A percentile compares a stretch with the other conserved stretches of the same genome.
Evolutionary conservation across 1,284 basidiomycete species (phyloP).

Genomic region (Ustilago nuda): DNA sequence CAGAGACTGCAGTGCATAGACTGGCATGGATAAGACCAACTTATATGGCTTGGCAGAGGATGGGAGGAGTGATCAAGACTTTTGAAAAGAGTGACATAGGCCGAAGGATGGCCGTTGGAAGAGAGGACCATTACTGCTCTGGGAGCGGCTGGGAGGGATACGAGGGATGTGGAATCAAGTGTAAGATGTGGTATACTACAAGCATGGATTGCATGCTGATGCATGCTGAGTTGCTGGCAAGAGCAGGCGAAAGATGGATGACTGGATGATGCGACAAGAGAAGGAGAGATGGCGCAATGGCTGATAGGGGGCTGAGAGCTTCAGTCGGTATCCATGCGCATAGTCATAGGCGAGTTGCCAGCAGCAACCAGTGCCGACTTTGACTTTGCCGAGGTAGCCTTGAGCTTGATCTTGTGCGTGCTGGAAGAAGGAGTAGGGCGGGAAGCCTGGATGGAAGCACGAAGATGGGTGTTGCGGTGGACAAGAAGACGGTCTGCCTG

Average conservation of each 20-base stretch:
- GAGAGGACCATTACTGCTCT: constrained; percentile 19
- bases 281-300: background rate
- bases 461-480: constrained; percentile 62
- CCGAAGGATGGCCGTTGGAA: constrained; percentile 23
- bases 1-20: too few species aligned
- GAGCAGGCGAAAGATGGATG: background rate
- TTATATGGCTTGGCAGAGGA: background rate
- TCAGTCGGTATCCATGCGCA: constrained; percentile 60
- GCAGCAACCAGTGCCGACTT: constrained; percentile 57
- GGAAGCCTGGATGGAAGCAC: constrained; percentile 53
- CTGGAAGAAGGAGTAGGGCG: constrained; percentile 32
- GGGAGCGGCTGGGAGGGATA: constrained; percentile 2
- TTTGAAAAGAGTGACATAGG: constrained; percentile 23
- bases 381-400: constrained; percentile 47
- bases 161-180: constrained; percentile 10
- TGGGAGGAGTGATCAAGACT: constrained; percentile 34
- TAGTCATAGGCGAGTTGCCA: constrained; percentile 50
- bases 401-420: constrained; percentile 54
- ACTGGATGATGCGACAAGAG: background rate
- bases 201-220: constrained; percentile 27
- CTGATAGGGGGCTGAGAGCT: background rate
- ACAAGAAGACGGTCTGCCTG: constrained; percentile 63
- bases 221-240: too few species aligned
- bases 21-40: too few species aligned
- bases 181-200: constrained; percentile 43